Conservation (phyloP, 2,329 filamentous ascomycete genomes). For the Fusarium sp. region DNA sequence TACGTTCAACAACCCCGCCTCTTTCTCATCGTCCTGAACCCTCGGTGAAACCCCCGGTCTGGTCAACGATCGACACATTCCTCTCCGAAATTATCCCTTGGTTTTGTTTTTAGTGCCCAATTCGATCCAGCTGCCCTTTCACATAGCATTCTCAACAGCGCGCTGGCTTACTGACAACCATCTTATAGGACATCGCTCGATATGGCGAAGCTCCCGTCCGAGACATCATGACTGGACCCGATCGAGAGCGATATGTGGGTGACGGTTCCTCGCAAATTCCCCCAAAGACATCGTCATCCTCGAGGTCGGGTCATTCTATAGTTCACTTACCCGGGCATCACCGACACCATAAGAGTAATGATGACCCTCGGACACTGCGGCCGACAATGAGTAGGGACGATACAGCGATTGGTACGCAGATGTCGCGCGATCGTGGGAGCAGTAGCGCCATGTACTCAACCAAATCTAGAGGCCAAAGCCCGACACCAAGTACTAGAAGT, state of each 20-base stretch:
- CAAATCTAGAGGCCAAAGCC: conserved; percentile 75
- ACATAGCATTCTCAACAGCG: neutral
- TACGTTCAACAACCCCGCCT: conserved; percentile 54
- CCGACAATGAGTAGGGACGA: conserved; percentile 82
- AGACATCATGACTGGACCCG: conserved; percentile 72
- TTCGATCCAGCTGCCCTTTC: conserved; percentile 1
- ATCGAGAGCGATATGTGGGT: conserved; percentile 71
- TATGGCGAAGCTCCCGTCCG: conserved; percentile 82
- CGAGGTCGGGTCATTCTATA: conserved; percentile 65
- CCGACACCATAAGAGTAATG: conserved; percentile 75
- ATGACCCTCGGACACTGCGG: conserved; percentile 70
- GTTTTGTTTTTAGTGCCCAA: conserved; percentile 9
- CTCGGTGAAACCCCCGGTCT: conserved; percentile 12
- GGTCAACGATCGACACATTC: conserved; percentile 24
- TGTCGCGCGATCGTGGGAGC: conserved; percentile 59
- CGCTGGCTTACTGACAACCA: conserved; percentile 35
- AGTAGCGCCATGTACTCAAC: conserved; percentile 56
- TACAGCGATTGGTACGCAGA: conserved; percentile 58
- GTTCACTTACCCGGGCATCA: conserved; percentile 72
- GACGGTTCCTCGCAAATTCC: conserved; percentile 58
- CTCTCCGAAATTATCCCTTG: conserved; percentile 17
- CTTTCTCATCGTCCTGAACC: conserved; percentile 34
- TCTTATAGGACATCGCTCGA: conserved; percentile 71
- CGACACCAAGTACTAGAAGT: conserved; percentile 78
- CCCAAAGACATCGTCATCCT: conserved; percentile 69